Conservation (phyloP, 2,329 filamentous ascomycete species). For the Juglanconis sp. region DNA sequence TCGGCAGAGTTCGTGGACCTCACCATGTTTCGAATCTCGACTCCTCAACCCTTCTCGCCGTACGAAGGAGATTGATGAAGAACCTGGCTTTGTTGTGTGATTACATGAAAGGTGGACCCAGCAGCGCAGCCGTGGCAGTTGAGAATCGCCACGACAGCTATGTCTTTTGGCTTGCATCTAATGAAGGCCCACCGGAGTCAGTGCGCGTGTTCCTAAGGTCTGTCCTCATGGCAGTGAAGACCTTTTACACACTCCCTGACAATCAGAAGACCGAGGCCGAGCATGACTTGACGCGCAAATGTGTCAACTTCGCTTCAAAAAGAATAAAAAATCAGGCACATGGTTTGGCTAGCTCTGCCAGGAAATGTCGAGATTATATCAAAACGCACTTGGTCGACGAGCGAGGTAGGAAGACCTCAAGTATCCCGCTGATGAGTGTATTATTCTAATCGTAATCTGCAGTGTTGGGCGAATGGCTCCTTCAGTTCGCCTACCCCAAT, state of each 20-base stretch:
- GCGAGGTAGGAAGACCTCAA: neutral
- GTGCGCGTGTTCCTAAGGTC: slow-evolving; percentile 29
- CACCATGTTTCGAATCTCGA: slow-evolving; percentile 14
- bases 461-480: slow-evolving; percentile 11
- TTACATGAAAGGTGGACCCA: slow-evolving; percentile 41
- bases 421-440: too few relatives aligned
- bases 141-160: slow-evolving; percentile 31
- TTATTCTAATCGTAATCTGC: neutral
- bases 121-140: slow-evolving; percentile 42
- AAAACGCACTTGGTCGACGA: neutral
- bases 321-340: neutral
- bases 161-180: slow-evolving; percentile 43
- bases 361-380: neutral
- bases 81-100: slow-evolving; percentile 45
- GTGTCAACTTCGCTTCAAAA: slow-evolving; percentile 13
- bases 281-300: slow-evolving; percentile 20
- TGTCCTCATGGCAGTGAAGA: slow-evolving; percentile 22
- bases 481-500: neutral
- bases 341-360: neutral
- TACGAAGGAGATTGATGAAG: slow-evolving; percentile 31
- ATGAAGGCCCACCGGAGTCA: slow-evolving; percentile 25
- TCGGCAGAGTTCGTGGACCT: slow-evolving; percentile 32
- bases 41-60: slow-evolving; percentile 5
- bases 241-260: neutral
- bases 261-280: neutral